Base-by-base conservation (phyloP, 371 early-diverging fungal genomes). In the Zychaea mexicana region DNA sequence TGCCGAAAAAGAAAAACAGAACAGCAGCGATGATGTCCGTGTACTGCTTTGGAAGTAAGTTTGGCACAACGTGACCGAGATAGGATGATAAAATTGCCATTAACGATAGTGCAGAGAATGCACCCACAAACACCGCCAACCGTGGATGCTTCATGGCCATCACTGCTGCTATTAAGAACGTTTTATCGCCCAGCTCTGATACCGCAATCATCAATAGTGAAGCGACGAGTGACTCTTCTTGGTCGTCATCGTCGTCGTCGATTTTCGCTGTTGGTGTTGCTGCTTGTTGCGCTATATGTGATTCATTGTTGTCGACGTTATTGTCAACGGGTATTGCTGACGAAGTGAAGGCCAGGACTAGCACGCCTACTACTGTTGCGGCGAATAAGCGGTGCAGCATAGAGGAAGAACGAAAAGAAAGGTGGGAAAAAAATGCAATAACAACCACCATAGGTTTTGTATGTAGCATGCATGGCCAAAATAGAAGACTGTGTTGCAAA, bases 161-260 rank as follows among this genome's bases (percentile, higher is more conserved):
- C 62, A 97, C 92, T 28, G 96, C 96, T 6, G 95, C 94, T 59
- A 97, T 96, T 61, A 97, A 83, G 66, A 97, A 97, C n/a, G 98
- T 97, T 79, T 97, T 97, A 87, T 97, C 98, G 52, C 98, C 98
- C 62, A 96, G 92, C 72, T 96, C 97, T 9, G 95, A 94, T 26
- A 94, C 90, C 22, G 94, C 78, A 58, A 95, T 96, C 85, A 96
- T 92, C 30, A 88, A 65, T 32, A 92, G 76, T 10, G 89, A 87
- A 21, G 85, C 70, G 2, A 88, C 12, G 32, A 88, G 78, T 15
- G 78, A 76, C 27, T 69, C 72, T 52, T 76, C 56, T 33, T 64
- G 38, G 15, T 57, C 36, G 24, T 49, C 49, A 24, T 49, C 49
- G 6, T 1, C n/a, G n/a, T 4, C n/a, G 22, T 45, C 17, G n/a